Percentiles rank a stretch among this genome's conserved stretches.
These are phyloP conservation scores for Pseudopyricularia cyperi DNA, from an alignment of 2,329 filamentous ascomycete genomes.

Conservation along the genomic window DNA sequence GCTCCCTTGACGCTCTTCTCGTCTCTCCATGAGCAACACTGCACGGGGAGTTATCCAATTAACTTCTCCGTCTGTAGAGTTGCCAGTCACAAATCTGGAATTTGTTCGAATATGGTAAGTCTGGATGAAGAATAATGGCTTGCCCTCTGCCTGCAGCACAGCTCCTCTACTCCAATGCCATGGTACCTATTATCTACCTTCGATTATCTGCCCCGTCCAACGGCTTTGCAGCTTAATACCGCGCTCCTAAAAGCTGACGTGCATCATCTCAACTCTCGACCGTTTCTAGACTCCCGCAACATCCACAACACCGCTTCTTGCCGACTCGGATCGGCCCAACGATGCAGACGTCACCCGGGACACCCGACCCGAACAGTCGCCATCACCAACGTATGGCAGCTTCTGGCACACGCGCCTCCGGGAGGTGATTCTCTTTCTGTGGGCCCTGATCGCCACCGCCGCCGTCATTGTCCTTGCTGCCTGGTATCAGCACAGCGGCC, in stretches of 20 bases:
- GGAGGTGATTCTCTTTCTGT: constrained; percentile 65
- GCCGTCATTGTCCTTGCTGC: constrained; percentile 70
- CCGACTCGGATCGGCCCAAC: constrained; percentile 14
- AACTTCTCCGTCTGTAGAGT: too few relatives aligned
- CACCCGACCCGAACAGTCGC: constrained; percentile 12
- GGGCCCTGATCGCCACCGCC: constrained; percentile 71
- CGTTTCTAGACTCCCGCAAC: constrained; percentile 21
- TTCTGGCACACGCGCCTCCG: constrained; percentile 32
- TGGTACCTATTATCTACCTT: too few relatives aligned
- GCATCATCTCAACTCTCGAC: neutral
- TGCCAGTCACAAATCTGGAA: too few relatives aligned
- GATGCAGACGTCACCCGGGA: constrained; percentile 9
- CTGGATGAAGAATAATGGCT: too few relatives aligned
- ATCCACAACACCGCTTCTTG: constrained; percentile 25
- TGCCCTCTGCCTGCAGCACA: too few relatives aligned
- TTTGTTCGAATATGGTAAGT: too few relatives aligned
- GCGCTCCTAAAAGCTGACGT: too few relatives aligned
- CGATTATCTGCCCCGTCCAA: too few relatives aligned
- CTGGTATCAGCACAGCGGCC: constrained; percentile 58
- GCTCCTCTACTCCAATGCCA: too few relatives aligned
- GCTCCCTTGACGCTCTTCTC: neutral
- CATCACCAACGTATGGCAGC: neutral
- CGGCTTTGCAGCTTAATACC: too few relatives aligned
- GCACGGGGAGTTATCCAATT: too few relatives aligned
- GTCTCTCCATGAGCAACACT: neutral